Evolutionary conservation across 2,329 filamentous ascomycete genomes (phyloP).

Genomic region (Sclerotinia subarctica): DNA sequence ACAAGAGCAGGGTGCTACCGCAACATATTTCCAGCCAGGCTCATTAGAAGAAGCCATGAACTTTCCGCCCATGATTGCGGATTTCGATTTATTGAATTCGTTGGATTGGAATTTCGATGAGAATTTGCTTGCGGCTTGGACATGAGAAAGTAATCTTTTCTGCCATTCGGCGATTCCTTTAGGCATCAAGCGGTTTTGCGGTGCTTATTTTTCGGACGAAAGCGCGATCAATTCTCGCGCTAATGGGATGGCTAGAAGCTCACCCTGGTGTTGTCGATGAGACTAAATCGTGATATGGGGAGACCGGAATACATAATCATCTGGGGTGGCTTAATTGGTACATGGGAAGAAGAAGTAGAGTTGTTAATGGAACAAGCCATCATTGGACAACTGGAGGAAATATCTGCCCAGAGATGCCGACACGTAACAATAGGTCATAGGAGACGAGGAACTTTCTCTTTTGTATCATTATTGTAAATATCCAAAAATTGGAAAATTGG

Average conservation of each 20-base stretch:
- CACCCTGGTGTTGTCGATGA: background rate
- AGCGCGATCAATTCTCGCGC: background rate
- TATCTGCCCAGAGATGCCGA: background rate
- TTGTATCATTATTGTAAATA: background rate
- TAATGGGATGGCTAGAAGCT: too few species aligned
- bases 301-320: too few species aligned
- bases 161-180: background rate
- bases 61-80: slow-evolving; percentile 19
- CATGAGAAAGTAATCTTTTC: background rate
- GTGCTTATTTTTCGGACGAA: too few species aligned
- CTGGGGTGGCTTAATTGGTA: too few species aligned
- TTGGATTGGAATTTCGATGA: slow-evolving; percentile 28
- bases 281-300: background rate
- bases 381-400: background rate
- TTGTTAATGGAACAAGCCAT: background rate
- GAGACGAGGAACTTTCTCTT: background rate
- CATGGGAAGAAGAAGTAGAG: background rate
- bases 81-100: slow-evolving; percentile 26
- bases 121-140: slow-evolving; percentile 11
- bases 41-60: slow-evolving; percentile 15
- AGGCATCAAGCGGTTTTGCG: background rate
- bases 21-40: slow-evolving; percentile 13
- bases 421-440: too few species aligned
- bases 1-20: slow-evolving; percentile 8
- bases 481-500: too few species aligned